phyloP scores from a whole-genome alignment of 768 basidiomycete species.

The Lactarius trivialis region DNA sequence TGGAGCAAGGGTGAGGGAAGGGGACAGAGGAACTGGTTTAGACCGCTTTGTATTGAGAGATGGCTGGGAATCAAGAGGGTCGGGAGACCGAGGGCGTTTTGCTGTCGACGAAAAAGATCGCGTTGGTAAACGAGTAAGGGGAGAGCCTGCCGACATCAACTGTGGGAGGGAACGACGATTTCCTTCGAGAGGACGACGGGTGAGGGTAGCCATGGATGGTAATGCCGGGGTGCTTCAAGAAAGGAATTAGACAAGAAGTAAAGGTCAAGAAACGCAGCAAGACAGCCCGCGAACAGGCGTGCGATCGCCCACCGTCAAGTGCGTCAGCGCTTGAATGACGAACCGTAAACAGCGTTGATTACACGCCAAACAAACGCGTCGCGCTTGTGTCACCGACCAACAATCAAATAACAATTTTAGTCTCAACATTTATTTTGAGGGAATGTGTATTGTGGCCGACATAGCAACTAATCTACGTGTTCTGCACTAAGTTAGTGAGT shows the following conservation, averaged over 20 bases:
- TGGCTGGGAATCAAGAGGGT: constrained; percentile 19
- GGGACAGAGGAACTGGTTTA: constrained; percentile 15
- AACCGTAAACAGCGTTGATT: background rate
- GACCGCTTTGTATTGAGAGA: constrained; percentile 20
- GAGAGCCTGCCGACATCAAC: constrained; percentile 16
- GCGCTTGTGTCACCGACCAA: constrained; percentile 4
- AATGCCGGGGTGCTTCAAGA: background rate
- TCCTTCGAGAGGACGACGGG: constrained; percentile 22
- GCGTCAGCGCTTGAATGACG: background rate
- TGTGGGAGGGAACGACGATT: constrained; percentile 22
- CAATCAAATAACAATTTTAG: background rate
- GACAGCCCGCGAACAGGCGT: constrained; percentile 10
- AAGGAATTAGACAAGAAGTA: background rate
- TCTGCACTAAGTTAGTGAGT: background rate
- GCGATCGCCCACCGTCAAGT: background rate
- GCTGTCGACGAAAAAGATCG: constrained; percentile 14
- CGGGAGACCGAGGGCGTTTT: constrained; percentile 24
- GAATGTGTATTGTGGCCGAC: background rate
- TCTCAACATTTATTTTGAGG: background rate
- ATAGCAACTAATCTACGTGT: background rate
- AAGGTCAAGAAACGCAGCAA: constrained; percentile 11
- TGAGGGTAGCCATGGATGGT: constrained; percentile 18
- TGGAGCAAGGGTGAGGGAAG: constrained; percentile 3
- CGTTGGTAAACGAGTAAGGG: constrained; percentile 7
- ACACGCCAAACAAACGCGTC: constrained; percentile 25